Percentiles rank a stretch among this genome's conserved stretches.
These are phyloP conservation scores for Gossypium mustelinum DNA, from an alignment of 345 rosid genomes.

Conservation along the genomic window DNA sequence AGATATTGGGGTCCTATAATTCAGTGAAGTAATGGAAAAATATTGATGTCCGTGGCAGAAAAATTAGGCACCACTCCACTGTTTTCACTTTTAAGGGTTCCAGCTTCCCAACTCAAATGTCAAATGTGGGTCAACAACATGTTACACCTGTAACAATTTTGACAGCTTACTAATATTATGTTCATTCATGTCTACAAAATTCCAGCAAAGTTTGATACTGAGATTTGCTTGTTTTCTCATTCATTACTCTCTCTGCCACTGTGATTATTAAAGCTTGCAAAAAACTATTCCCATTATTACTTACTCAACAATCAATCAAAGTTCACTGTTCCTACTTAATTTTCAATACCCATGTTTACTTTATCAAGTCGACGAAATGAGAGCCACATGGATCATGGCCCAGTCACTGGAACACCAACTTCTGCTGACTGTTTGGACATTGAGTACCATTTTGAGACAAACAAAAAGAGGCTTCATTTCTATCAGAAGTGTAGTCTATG, in stretches of 20 bases:
- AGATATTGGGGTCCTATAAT: background rate
- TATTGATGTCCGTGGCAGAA: background rate
- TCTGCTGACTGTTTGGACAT: background rate
- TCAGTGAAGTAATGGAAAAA: background rate
- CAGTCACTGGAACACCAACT: background rate
- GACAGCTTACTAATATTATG: background rate
- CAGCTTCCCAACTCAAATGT: background rate
- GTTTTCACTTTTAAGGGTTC: background rate
- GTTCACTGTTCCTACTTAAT: background rate
- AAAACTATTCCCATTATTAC: background rate
- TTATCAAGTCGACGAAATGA: background rate
- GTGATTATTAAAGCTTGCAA: background rate
- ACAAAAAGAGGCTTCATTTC: background rate
- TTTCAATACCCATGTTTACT: background rate
- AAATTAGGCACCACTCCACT: background rate
- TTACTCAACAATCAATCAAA: background rate
- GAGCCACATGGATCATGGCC: background rate
- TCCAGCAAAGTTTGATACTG: background rate
- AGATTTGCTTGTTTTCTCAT: conserved; percentile 1
- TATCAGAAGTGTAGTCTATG: background rate
- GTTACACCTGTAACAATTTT: conserved; percentile 6
- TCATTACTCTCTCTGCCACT: background rate
- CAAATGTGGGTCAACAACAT: conserved; percentile 10
- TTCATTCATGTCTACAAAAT: background rate
- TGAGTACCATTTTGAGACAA: background rate